Percentiles rank a stretch among this genome's conserved stretches.
Conservation (phyloP, 495 filamentous ascomycete genomes). For the Xylaria acuta region DNA sequence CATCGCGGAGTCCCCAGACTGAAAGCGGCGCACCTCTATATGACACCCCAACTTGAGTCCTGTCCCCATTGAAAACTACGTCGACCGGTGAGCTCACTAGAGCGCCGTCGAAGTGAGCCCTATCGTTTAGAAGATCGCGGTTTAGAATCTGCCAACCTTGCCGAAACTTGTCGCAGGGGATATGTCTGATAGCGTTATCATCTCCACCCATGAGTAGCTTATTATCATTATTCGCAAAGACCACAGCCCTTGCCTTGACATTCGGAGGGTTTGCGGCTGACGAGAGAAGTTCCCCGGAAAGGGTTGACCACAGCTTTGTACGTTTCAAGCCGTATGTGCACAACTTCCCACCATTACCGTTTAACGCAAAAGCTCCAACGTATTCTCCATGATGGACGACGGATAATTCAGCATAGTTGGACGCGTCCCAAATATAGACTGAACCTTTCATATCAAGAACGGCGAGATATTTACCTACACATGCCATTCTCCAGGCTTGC, state of each 20-base stretch:
- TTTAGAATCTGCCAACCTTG: constrained; percentile 9
- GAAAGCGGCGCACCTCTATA: constrained; percentile 11
- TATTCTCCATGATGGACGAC: background rate
- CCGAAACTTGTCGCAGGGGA: background rate
- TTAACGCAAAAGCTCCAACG: background rate
- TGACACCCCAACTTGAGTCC: background rate
- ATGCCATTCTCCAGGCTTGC: background rate
- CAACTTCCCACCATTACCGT: background rate
- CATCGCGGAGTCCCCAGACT: constrained; percentile 3
- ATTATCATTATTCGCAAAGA: background rate
- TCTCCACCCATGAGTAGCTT: background rate
- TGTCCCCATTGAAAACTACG: constrained; percentile 2
- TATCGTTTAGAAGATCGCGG: background rate
- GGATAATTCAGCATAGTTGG: background rate
- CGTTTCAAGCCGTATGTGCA: background rate
- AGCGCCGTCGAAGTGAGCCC: constrained; percentile 3
- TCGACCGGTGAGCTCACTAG: background rate
- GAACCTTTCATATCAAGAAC: background rate
- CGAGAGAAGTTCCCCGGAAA: background rate
- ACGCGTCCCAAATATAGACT: constrained; percentile 8
- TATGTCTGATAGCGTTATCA: constrained; percentile 1
- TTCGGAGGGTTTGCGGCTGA: background rate
- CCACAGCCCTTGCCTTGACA: background rate
- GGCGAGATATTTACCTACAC: background rate
- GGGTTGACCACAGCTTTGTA: constrained; percentile 8